Base-by-base conservation (phyloP, 23 red algal species). In the Rhodosorus marinus region DNA sequence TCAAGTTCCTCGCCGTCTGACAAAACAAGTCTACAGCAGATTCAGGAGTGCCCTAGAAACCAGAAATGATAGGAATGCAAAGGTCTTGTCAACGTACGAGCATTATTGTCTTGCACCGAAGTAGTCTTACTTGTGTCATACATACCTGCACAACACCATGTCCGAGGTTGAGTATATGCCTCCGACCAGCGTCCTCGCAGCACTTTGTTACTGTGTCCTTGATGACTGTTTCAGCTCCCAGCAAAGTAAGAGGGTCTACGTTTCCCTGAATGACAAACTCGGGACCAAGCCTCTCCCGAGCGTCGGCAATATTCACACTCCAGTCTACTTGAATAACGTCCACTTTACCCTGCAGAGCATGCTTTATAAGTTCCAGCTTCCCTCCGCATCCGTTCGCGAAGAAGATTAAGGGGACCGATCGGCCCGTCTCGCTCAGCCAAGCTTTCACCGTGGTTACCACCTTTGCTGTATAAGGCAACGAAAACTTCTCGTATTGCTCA, bases 41-140 rank as follows among this genome's bases (percentile, higher is more conserved):
- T 47, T 92, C 83, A 29, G 83, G 83, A 11, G 83, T 92, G 42
- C 65, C 63, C 51, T n/a, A n/a, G n/a, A n/a, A n/a, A n/a, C n/a
- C n/a, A n/a, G n/a, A n/a, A n/a, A n/a, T n/a, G n/a, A n/a, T n/a
- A n/a, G n/a, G n/a, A n/a, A n/a, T n/a, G n/a, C n/a, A n/a, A n/a
- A n/a, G n/a, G n/a, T n/a, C n/a, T n/a, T n/a, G n/a, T n/a, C n/a
- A n/a, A n/a, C n/a, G n/a, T n/a, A n/a, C n/a, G n/a, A n/a, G n/a
- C n/a, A n/a, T n/a, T n/a, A n/a, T n/a, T n/a, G n/a, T n/a, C n/a
- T n/a, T n/a, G n/a, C n/a, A n/a, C n/a, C n/a, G n/a, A n/a, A n/a
- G n/a, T n/a, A n/a, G n/a, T n/a, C n/a, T n/a, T n/a, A n/a, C n/a
- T n/a, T n/a, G n/a, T n/a, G n/a, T n/a, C n/a, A n/a, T n/a, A n/a